Evolutionary conservation across 768 basidiomycete genomes (phyloP).

Genomic region (Pulveroboletus sp.): DNA sequence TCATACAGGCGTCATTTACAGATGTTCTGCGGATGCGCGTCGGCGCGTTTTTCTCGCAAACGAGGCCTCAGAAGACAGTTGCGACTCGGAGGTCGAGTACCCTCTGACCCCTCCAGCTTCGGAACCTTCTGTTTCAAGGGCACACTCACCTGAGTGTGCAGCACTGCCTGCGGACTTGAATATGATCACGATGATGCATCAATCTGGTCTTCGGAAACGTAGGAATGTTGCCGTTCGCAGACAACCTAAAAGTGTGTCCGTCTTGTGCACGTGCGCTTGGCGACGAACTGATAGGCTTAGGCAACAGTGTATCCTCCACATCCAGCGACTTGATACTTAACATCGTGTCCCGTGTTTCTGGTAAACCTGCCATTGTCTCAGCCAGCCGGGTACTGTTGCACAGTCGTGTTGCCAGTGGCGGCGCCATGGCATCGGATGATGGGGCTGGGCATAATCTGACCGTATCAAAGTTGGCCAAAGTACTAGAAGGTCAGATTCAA

Average conservation of each 20-base stretch:
- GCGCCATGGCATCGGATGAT: constrained; percentile 1
- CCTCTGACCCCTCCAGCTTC: constrained; percentile 79
- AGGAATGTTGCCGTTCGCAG: constrained; percentile 27
- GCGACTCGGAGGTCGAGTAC: constrained; percentile 60
- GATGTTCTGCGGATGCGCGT: constrained; percentile 41
- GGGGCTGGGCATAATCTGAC: constrained; percentile 34
- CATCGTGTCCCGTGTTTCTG: constrained; percentile 55
- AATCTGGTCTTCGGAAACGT: constrained; percentile 16
- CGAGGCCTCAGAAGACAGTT: constrained; percentile 31
- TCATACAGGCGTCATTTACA: constrained; percentile 38
- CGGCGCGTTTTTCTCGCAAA: constrained; percentile 32
- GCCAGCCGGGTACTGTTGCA: constrained; percentile 46
- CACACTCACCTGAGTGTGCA: constrained; percentile 50
- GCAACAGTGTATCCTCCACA: constrained; percentile 9
- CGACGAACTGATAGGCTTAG: constrained; percentile 12
- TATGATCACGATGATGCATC: constrained; percentile 17
- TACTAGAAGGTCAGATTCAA: constrained; percentile 56
- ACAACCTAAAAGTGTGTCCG: constrained; percentile 21
- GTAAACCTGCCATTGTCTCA: constrained; percentile 65
- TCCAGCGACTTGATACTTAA: constrained; percentile 43
- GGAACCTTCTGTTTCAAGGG: constrained; percentile 64
- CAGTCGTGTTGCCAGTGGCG: constrained; percentile 12
- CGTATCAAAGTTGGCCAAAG: constrained; percentile 42
- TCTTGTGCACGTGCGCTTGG: not conserved
- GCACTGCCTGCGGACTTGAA: constrained; percentile 10